Conservation (phyloP, 768 basidiomycete species). For the Boletales sp. region DNA sequence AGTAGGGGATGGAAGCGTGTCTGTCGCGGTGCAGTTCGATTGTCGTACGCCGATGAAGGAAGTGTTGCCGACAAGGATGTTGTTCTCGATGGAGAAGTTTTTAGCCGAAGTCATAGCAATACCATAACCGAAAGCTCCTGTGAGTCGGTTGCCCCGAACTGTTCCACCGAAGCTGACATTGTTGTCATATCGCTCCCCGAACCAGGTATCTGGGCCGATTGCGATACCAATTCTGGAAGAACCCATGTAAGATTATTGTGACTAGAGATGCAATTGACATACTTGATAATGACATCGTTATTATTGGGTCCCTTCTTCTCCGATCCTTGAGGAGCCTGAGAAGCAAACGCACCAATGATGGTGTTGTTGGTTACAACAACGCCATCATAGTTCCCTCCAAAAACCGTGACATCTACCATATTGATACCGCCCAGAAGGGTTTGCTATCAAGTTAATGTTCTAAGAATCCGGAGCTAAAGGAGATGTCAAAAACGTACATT, state of each 20-base stretch:
- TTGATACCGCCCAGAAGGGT: conserved; percentile 77
- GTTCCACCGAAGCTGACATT: conserved; percentile 52
- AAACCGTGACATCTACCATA: conserved; percentile 70
- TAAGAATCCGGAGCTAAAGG: no score
- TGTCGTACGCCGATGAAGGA: conserved; percentile 71
- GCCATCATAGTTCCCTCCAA: conserved; percentile 58
- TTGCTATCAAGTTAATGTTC: conserved; percentile 36
- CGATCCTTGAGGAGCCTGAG: conserved; percentile 35
- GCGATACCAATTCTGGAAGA: conserved; percentile 68
- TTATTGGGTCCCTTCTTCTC: conserved; percentile 52
- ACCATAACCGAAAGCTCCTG: conserved; percentile 71
- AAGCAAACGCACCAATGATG: conserved; percentile 69
- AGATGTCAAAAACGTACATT: conserved; percentile 41
- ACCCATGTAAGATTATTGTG: conserved; percentile 4
- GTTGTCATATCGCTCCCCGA: conserved; percentile 52
- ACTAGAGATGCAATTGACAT: conserved; percentile 19
- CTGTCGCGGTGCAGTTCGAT: conserved; percentile 54
- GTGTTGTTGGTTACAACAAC: conserved; percentile 65
- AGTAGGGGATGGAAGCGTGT: conserved; percentile 49
- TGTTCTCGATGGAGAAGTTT: conserved; percentile 66
- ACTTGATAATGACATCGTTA: conserved; percentile 70
- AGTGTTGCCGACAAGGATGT: conserved; percentile 61
- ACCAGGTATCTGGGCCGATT: conserved; percentile 75
- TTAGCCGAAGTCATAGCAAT: conserved; percentile 61
- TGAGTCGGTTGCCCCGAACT: conserved; percentile 54